Evolutionary conservation across 345 rosid species (phyloP), one percentile per base, ranked within the genome.

Genomic region (Isatis tinctoria): DNA sequence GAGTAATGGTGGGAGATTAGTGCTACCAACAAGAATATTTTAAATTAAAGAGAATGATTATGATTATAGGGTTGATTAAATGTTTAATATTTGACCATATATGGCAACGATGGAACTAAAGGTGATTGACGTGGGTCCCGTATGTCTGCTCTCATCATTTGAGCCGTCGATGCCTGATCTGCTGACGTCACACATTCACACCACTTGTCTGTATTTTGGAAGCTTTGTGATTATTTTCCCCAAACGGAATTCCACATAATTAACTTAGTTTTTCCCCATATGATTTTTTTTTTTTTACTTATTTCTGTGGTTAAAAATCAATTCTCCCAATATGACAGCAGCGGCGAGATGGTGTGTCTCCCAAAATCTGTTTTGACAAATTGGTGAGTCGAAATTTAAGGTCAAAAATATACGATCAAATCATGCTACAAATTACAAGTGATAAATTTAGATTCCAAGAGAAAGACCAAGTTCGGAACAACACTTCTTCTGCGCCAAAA

Each of bases 111-210:
- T 68, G 74, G 47, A 71, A 49, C 2, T 35, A 77, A 65, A 72
- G 76, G 76, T 65, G 51, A 77, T 65, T 65, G 65, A 16, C 26
- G 16, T 77, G 32, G 80, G 81, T 62, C 73, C 69, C 47, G 6
- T 33, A 54, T 77, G 77, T 77, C 44, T 48, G 10, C 59, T 58
- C 68, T 59, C 77, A 72, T 77, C 73, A 72, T 77, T 54, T 73
- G 30, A 69, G 70, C 78, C 78, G 75, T 78, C 75, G 65, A 78
- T 78, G 78, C 60, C 60, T 78, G 70, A 78, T 78, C 78, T 78
- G 33, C 60, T 78, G 74, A 78, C 62, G 74, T 78, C 71, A 75
- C 5, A 14, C 33, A 27, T 24, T 37, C 70, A 32, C 51, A 71
- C 68, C 58, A 77, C 72, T 65, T 71, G 67, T 65, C 76, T 59